phyloP scores from a whole-genome alignment of 257 asterid genomes.

The Solanum stenotomum region DNA sequence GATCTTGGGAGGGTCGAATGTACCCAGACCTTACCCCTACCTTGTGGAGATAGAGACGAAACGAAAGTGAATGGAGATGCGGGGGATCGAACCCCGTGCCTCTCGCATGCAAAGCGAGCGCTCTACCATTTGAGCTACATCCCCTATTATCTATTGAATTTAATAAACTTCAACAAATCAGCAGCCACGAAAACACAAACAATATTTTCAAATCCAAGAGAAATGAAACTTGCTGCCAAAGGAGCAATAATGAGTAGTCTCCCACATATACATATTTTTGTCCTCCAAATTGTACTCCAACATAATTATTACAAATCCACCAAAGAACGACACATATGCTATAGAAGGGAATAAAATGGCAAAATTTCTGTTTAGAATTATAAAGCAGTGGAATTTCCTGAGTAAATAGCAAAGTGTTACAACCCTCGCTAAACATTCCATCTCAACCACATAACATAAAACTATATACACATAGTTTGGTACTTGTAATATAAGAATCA shows the following conservation, averaged over 20 bases:
- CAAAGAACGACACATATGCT: not conserved
- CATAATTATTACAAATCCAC: not conserved
- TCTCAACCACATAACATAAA: not conserved
- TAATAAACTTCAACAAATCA: too few relatives aligned
- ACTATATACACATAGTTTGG: not conserved
- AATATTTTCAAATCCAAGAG: too few relatives aligned
- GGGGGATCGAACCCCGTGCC: conserved; percentile 92
- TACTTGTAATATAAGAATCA: not conserved
- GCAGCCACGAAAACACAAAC: too few relatives aligned
- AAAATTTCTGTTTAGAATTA: not conserved
- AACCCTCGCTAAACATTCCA: not conserved
- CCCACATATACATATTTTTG: not conserved
- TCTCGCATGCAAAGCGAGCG: conserved; percentile 99
- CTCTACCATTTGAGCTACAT: conserved; percentile 99
- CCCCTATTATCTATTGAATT: too few relatives aligned
- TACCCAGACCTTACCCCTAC: too few relatives aligned
- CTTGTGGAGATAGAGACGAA: not conserved
- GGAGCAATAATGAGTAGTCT: not conserved
- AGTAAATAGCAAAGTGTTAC: not conserved
- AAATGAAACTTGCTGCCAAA: not conserved
- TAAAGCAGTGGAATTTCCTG: not conserved
- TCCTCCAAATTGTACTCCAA: not conserved
- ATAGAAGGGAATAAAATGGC: not conserved
- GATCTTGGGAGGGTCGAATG: too few relatives aligned
- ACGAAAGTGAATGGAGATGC: conserved; percentile 38